These are phyloP conservation scores for Picea abies DNA, from an alignment of 83 land plant species.

Conservation along the genomic window DNA sequence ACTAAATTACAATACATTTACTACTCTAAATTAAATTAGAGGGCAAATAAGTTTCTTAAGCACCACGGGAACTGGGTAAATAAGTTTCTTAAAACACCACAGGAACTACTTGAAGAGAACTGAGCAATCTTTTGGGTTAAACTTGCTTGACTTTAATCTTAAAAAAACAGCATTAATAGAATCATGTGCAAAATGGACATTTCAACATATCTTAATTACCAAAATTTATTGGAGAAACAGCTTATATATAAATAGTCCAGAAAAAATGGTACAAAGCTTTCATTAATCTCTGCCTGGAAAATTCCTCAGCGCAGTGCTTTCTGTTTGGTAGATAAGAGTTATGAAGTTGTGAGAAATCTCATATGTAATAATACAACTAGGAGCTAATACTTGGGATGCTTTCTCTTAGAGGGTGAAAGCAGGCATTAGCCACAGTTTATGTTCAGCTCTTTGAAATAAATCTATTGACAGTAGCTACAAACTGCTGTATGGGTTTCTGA, in stretches of 20 bases:
- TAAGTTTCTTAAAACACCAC: no score
- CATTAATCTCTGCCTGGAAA: background rate
- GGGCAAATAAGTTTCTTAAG: no score
- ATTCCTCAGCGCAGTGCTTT: background rate
- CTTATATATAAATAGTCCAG: background rate
- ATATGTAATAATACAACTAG: background rate
- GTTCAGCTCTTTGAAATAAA: background rate
- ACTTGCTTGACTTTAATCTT: no score
- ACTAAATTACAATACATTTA: no score
- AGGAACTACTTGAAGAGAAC: no score
- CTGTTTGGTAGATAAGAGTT: background rate
- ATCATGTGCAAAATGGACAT: no score
- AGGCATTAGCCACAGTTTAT: background rate
- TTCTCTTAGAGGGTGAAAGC: slow-evolving; percentile 1
- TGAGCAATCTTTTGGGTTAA: no score
- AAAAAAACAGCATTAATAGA: no score
- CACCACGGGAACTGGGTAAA: no score
- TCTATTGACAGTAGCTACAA: background rate
- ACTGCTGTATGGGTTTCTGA: background rate
- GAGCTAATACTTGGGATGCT: background rate
- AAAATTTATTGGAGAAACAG: background rate
- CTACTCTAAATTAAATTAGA: no score
- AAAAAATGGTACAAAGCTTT: background rate
- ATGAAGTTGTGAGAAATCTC: background rate
- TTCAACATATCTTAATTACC: background rate